phyloP scores from a whole-genome alignment of 2,329 filamentous ascomycete genomes.

The Fusarium miscanthi region DNA sequence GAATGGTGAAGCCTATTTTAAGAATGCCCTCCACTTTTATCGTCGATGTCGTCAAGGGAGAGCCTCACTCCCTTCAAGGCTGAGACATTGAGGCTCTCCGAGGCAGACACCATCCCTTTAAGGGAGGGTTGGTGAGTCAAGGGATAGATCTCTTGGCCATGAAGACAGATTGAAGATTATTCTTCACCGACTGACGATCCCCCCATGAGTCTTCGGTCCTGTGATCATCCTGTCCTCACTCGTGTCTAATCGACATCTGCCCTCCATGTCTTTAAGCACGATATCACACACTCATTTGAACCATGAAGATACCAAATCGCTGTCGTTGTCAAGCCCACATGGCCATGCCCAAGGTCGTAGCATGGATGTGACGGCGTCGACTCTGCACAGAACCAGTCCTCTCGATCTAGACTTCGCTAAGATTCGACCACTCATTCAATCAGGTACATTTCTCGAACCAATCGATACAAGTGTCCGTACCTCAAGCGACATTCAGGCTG shows the following conservation, averaged over 20 bases:
- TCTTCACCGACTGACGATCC: not conserved
- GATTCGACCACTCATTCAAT: conserved; percentile 4
- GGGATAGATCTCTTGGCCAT: not conserved
- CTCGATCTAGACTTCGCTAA: conserved; percentile 26
- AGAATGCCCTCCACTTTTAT: not conserved
- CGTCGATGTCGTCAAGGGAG: not conserved
- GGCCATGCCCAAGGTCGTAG: not conserved
- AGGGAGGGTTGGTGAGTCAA: not conserved
- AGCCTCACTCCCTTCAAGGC: not conserved
- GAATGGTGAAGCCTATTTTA: not conserved
- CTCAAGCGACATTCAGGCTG: not conserved
- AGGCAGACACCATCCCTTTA: conserved; percentile 9
- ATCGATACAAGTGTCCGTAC: not conserved
- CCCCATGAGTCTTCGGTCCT: not conserved
- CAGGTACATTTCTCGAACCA: not conserved
- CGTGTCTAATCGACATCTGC: not conserved
- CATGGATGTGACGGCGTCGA: conserved; percentile 26
- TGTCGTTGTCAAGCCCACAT: not conserved
- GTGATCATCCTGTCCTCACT: not conserved
- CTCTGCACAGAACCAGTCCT: conserved; percentile 23
- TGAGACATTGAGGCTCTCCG: not conserved
- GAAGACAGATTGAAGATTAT: not conserved
- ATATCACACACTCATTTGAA: not conserved
- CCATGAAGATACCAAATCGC: not conserved
- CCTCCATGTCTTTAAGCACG: conserved; percentile 5